A percentile compares a stretch with the other conserved stretches of the same genome.
Conservation (phyloP, 306 rosid genomes). For the Gillenia trifoliata region DNA sequence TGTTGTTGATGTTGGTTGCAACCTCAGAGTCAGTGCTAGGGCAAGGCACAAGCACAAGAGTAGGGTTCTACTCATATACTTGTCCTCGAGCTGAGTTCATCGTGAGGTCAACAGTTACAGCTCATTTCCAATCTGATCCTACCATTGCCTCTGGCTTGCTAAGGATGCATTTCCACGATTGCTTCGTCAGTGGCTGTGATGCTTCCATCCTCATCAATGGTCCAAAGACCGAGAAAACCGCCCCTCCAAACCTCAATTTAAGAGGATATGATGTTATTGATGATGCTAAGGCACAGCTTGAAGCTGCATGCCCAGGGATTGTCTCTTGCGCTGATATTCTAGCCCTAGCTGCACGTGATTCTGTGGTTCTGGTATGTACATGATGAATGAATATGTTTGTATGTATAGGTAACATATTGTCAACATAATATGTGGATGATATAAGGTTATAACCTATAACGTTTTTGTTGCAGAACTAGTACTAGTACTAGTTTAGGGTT, state of each 20-base stretch:
- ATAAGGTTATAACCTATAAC: too few species aligned
- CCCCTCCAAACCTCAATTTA: background rate
- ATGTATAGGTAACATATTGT: background rate
- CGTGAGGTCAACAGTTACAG: conserved; percentile 5
- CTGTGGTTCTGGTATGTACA: conserved; percentile 14
- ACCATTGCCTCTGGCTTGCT: conserved; percentile 21
- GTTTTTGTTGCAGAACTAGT: too few species aligned
- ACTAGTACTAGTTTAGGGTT: too few species aligned
- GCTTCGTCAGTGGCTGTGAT: conserved; percentile 26
- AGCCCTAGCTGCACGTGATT: conserved; percentile 24
- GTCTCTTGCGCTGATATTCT: conserved; percentile 30
- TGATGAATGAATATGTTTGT: background rate
- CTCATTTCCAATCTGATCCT: conserved; percentile 15
- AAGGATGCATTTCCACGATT: conserved; percentile 34
- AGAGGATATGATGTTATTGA: conserved; percentile 18
- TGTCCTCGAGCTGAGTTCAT: conserved; percentile 16
- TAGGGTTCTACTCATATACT: conserved; percentile 7
- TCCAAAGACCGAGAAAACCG: background rate
- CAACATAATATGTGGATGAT: too few species aligned
- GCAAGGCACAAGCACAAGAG: conserved; percentile 3
- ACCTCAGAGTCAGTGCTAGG: background rate
- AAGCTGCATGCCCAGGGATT: conserved; percentile 24
- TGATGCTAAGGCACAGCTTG: conserved; percentile 19
- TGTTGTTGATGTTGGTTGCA: background rate
- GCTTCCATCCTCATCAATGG: conserved; percentile 18